These are phyloP conservation scores for Coprinellus aureogranulatus DNA, from an alignment of 768 basidiomycete genomes.

Conservation along the genomic window DNA sequence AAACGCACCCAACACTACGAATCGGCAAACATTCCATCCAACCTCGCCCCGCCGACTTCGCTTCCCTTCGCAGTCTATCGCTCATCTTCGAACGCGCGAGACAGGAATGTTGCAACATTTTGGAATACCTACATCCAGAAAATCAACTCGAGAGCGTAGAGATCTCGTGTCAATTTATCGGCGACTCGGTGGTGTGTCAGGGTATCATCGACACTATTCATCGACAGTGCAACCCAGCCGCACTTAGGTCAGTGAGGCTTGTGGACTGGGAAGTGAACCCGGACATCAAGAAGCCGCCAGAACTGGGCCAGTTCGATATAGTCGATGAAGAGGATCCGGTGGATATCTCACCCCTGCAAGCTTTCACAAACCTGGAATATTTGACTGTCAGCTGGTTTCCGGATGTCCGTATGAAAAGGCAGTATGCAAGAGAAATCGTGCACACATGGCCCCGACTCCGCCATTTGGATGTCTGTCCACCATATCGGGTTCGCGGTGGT, in stretches of 20 bases:
- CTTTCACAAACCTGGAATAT: background rate
- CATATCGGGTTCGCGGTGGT: background rate
- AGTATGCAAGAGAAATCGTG: background rate
- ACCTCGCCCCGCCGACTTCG: too few relatives aligned
- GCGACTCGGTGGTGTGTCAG: background rate
- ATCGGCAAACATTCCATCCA: too few relatives aligned
- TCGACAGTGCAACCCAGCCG: background rate
- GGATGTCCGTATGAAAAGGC: background rate
- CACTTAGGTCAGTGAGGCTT: too few relatives aligned
- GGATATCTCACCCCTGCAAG: background rate
- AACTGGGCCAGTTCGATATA: too few relatives aligned
- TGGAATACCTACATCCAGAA: background rate
- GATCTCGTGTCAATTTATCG: background rate
- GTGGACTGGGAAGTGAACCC: too few relatives aligned
- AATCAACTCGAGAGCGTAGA: background rate
- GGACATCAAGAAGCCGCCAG: too few relatives aligned
- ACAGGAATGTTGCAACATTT: background rate
- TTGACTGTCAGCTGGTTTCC: background rate
- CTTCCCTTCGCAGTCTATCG: background rate
- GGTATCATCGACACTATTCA: background rate
- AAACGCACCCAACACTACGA: too few relatives aligned
- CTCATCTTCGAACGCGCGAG: background rate
- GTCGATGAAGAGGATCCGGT: background rate
- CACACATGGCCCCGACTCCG: background rate
- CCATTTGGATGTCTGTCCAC: background rate